Evolutionary conservation across 176 grass and related monocot genomes (phyloP).

Genomic region (Aegilops tauschii): DNA sequence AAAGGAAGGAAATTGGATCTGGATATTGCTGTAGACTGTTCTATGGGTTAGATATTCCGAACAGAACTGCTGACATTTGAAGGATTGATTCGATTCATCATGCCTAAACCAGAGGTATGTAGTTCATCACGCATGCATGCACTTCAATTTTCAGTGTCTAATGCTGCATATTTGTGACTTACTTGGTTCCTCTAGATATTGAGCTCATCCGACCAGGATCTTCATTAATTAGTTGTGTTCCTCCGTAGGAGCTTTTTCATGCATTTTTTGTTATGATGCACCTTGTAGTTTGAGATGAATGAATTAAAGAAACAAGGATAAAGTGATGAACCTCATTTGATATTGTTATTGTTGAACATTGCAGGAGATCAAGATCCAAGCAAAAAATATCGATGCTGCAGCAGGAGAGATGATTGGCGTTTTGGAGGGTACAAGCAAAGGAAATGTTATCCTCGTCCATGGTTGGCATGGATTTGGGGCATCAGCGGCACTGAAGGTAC

Average conservation of each 20-base stretch:
- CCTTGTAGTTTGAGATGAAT: not conserved
- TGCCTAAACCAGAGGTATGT: not conserved
- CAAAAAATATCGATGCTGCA: not conserved
- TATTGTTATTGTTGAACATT: not conserved
- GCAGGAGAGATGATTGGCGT: not conserved
- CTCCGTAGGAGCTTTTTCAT: too few relatives aligned
- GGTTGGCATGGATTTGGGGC: not conserved
- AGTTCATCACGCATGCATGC: too few relatives aligned
- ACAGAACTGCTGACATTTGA: not conserved
- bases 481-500: not conserved
- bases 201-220: too few relatives aligned
- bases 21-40: not conserved
- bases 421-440: not conserved
- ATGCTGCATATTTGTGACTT: too few relatives aligned
- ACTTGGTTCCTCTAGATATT: too few relatives aligned
- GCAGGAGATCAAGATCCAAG: not conserved
- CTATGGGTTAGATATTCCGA: not conserved
- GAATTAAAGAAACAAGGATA: not conserved
- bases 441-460: not conserved
- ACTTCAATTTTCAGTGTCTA: too few relatives aligned
- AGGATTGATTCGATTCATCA: not conserved
- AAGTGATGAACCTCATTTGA: not conserved
- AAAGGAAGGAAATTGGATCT: not conserved
- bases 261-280: not conserved
- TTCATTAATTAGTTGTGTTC: too few relatives aligned